Percentiles rank a stretch among this genome's conserved stretches.
Conservation (phyloP, 495 filamentous ascomycete genomes). For the Penicillium silybi region DNA sequence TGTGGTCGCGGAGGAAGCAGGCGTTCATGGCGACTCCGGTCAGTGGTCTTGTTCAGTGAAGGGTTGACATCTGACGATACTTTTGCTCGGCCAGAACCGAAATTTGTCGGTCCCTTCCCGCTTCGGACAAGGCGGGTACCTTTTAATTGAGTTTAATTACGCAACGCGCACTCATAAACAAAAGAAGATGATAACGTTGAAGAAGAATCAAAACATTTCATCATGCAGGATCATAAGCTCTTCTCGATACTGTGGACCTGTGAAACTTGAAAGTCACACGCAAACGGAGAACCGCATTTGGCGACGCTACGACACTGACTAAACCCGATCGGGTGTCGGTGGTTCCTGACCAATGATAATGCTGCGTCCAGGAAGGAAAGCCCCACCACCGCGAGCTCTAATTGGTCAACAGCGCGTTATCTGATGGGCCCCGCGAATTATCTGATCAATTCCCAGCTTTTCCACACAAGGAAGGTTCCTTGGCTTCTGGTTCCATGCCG, state of each 20-base stretch:
- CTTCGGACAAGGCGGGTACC: neutral
- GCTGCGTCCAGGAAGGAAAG: neutral
- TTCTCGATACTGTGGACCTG: no score
- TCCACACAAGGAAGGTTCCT: no score
- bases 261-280: neutral
- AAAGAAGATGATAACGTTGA: neutral
- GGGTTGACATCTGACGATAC: neutral
- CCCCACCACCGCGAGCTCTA: neutral
- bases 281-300: neutral
- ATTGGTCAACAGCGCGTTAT: neutral
- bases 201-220: neutral
- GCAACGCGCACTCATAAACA: neutral
- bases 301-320: neutral
- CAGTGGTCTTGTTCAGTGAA: neutral
- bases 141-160: neutral
- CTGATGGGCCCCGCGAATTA: constrained; percentile 1
- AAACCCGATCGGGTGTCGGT: neutral
- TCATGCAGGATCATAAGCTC: neutral
- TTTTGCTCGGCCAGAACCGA: neutral
- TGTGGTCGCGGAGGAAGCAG: neutral
- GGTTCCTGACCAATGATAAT: neutral
- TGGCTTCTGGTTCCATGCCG: neutral
- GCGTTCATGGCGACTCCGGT: neutral
- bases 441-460: neutral
- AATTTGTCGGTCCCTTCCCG: neutral